phyloP scores from a whole-genome alignment of 257 asterid species.

The Primulina huaijiensis region DNA sequence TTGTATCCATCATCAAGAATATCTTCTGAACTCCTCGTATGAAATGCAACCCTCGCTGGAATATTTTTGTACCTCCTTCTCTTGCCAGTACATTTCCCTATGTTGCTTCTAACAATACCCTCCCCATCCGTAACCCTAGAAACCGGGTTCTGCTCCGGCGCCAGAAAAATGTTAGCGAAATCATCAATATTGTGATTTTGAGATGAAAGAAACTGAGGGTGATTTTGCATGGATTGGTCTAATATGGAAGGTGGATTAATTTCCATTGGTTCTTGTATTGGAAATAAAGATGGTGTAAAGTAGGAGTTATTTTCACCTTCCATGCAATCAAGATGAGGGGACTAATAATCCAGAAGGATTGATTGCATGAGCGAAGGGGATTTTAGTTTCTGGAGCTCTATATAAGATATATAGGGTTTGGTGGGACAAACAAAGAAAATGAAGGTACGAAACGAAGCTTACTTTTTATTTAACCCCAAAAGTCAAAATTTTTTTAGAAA shows the following conservation, averaged over 20 bases:
- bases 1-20: constrained; percentile 94
- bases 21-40: constrained; percentile 79
- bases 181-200: constrained; percentile 32
- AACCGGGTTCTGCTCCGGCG: constrained; percentile 22
- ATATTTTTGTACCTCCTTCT: constrained; percentile 40
- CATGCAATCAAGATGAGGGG: constrained; percentile 30
- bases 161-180: constrained; percentile 37
- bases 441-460: neutral
- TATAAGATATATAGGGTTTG: constrained; percentile 33
- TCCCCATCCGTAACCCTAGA: constrained; percentile 31
- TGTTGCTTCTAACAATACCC: constrained; percentile 31
- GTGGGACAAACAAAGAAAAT: constrained; percentile 19
- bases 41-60: constrained; percentile 83
- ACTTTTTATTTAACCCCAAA: neutral
- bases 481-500: no score
- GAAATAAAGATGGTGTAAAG: constrained; percentile 28
- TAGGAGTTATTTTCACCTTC: constrained; percentile 45
- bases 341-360: neutral
- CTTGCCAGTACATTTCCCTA: constrained; percentile 38
- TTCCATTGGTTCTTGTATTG: constrained; percentile 1
- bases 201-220: constrained; percentile 31
- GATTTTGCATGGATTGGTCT: constrained; percentile 46
- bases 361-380: constrained; percentile 10
- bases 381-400: constrained; percentile 16
- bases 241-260: constrained; percentile 19